Evolutionary conservation across 2,329 filamentous ascomycete species (phyloP), one percentile per base, ranked within the genome.

Genomic region (Fonsecaea pugnacius): DNA sequence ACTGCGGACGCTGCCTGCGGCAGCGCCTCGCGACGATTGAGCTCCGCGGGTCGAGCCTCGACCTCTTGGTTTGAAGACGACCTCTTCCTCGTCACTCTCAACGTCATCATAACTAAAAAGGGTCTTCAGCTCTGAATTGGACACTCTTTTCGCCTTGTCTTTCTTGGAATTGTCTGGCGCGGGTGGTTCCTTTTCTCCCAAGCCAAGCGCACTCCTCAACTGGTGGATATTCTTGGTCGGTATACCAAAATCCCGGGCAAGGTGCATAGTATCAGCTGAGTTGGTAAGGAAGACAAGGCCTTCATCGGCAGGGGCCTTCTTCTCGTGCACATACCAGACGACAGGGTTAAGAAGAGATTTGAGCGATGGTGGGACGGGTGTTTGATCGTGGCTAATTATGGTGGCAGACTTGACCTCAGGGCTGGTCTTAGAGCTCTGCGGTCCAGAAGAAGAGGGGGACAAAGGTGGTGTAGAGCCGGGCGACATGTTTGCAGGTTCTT

Each of bases 71-170:
- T 71, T 71, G 62, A 82, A 82, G 2, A 82, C 79, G 32, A 82
- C 72, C 63, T 80, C 79, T 67, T 82, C 79, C 65, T 81, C 79
- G 24, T 81, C 79, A 40, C 77, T 81, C 14, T 81, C 79, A n/a
- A 78, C 78, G 38, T 81, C 79, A 64, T 72, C 67, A 53, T 81
- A 81, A 7, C 78, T 78, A 53, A 81, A 75, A 5, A 81, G 70
- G 4, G 78, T 75, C 68, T 80, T 80, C 8, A 78, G 76, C 56
- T 80, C 77, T 3, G 72, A 51, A 35, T 64, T 52, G 59, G 72
- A 58, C 3, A 69, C 67, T 63, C 77, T 60, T 33, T 65, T 68
- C 30, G 57, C 12, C 18, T 51, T 14, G 73, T 80, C 64, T 69
- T 79, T 80, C 68, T 81, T 79, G 18, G 77, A 78, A 65, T 78